phyloP scores from a whole-genome alignment of 192 early-diverging fungal species.

The Mortierella alpina region DNA sequence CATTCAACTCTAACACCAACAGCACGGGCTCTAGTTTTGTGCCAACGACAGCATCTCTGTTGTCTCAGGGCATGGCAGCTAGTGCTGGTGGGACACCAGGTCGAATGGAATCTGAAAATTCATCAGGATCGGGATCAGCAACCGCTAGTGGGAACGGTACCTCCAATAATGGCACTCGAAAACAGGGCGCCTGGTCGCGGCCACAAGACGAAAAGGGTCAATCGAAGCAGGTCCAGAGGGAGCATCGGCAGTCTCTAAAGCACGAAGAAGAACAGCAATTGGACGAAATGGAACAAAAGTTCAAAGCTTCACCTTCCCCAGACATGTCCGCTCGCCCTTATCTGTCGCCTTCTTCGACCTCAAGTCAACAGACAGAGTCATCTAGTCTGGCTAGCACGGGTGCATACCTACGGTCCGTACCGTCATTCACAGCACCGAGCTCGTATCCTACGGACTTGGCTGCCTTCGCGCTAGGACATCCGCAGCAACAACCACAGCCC shows the following conservation, averaged over 20 bases:
- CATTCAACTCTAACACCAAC: too few relatives aligned
- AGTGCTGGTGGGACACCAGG: too few relatives aligned
- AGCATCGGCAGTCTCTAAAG: neutral
- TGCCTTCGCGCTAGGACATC: conserved; percentile 13
- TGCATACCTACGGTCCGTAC: conserved; percentile 3
- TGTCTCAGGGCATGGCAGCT: too few relatives aligned
- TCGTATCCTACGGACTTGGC: conserved; percentile 8
- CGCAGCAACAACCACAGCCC: neutral
- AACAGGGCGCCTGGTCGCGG: neutral
- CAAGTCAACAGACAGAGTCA: neutral
- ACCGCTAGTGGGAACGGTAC: too few relatives aligned
- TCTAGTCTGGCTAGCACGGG: neutral
- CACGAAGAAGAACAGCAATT: conserved; percentile 2
- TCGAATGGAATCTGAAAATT: too few relatives aligned
- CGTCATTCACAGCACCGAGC: conserved; percentile 1
- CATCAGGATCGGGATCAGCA: too few relatives aligned
- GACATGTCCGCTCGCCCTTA: neutral
- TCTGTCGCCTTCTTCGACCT: neutral
- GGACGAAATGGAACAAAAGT: conserved; percentile 2
- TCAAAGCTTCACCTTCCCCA: conserved; percentile 38
- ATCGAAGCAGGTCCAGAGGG: neutral
- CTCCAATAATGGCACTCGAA: too few relatives aligned
- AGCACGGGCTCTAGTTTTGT: neutral
- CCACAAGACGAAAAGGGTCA: neutral
- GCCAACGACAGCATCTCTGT: too few relatives aligned